These are phyloP conservation scores for Hypomyces perniciosus DNA, from an alignment of 2,329 filamentous ascomycete species.

Conservation along the genomic window DNA sequence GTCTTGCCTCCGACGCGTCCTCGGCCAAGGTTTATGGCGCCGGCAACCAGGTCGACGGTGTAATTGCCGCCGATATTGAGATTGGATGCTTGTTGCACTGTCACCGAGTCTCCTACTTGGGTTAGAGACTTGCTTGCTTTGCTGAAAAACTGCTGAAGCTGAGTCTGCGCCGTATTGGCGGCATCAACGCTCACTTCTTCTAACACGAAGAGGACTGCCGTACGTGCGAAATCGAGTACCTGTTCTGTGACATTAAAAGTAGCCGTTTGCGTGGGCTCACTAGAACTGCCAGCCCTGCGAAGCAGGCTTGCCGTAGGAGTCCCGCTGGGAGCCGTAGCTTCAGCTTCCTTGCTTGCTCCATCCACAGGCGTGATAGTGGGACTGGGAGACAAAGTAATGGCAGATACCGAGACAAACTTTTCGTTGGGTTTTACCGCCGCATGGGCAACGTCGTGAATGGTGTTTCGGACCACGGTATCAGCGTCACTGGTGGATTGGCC, in stretches of 20 bases:
- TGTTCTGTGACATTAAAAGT: constrained; percentile 48
- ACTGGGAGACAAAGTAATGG: neutral
- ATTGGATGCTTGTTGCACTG: constrained; percentile 33
- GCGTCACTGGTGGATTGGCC: constrained; percentile 39
- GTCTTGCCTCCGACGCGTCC: constrained; percentile 22
- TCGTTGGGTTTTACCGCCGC: neutral
- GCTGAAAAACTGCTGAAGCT: constrained; percentile 51
- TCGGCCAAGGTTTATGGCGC: constrained; percentile 35
- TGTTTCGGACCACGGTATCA: constrained; percentile 21
- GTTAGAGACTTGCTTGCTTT: constrained; percentile 27
- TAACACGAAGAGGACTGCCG: constrained; percentile 56
- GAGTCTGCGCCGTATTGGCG: constrained; percentile 48
- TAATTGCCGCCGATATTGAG: constrained; percentile 39
- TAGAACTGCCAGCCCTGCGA: neutral
- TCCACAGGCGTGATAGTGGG: neutral
- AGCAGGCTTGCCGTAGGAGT: neutral
- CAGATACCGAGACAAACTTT: neutral
- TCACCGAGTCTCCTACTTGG: constrained; percentile 27
- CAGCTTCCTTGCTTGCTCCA: no score
- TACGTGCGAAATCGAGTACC: constrained; percentile 57
- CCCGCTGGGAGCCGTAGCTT: neutral
- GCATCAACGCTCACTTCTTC: constrained; percentile 46
- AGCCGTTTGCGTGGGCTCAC: constrained; percentile 2
- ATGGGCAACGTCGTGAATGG: constrained; percentile 13
- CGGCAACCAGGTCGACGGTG: constrained; percentile 45